These are phyloP conservation scores for Serpula lacrymans DNA, from an alignment of 768 basidiomycete genomes.

Conservation along the genomic window DNA sequence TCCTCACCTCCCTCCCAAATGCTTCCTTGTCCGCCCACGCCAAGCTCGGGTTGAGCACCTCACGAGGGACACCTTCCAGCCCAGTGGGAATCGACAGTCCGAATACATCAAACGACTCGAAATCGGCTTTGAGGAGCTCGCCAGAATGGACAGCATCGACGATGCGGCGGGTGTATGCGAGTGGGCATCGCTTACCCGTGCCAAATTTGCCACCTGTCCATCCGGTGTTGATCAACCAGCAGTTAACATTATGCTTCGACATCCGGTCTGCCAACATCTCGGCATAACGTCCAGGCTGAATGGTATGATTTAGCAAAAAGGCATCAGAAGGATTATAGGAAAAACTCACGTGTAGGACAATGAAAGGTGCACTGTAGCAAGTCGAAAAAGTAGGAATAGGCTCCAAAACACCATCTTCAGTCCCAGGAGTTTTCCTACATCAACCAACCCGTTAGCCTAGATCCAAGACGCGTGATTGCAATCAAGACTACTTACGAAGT, in stretches of 20 bases:
- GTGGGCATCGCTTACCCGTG: slow-evolving; percentile 89
- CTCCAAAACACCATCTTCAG: slow-evolving; percentile 96
- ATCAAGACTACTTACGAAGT: slow-evolving; percentile 60
- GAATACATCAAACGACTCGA: slow-evolving; percentile 81
- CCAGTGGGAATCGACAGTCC: slow-evolving; percentile 78
- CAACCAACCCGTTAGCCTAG: slow-evolving; percentile 17
- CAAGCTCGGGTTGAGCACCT: slow-evolving; percentile 82
- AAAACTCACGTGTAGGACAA: slow-evolving; percentile 80
- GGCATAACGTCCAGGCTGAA: slow-evolving; percentile 89
- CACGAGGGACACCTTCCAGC: slow-evolving; percentile 84
- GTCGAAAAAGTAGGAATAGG: slow-evolving; percentile 99
- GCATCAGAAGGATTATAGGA: neutral
- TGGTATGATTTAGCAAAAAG: slow-evolving; percentile 1
- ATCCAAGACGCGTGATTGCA: neutral
- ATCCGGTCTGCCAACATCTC: slow-evolving; percentile 96
- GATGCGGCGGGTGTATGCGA: slow-evolving; percentile 93
- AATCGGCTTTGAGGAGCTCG: slow-evolving; percentile 82
- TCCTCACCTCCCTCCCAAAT: slow-evolving; percentile 83
- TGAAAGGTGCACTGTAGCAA: slow-evolving; percentile 99
- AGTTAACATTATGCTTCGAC: slow-evolving; percentile 83
- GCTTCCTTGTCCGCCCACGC: slow-evolving; percentile 91
- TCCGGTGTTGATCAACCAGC: slow-evolving; percentile 99
- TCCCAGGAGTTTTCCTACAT: slow-evolving; percentile 97
- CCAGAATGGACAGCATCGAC: slow-evolving; percentile 97
- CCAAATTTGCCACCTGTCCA: slow-evolving; percentile 96